Base-by-base conservation (phyloP, 768 basidiomycete genomes). In the Podaxis sp. region DNA sequence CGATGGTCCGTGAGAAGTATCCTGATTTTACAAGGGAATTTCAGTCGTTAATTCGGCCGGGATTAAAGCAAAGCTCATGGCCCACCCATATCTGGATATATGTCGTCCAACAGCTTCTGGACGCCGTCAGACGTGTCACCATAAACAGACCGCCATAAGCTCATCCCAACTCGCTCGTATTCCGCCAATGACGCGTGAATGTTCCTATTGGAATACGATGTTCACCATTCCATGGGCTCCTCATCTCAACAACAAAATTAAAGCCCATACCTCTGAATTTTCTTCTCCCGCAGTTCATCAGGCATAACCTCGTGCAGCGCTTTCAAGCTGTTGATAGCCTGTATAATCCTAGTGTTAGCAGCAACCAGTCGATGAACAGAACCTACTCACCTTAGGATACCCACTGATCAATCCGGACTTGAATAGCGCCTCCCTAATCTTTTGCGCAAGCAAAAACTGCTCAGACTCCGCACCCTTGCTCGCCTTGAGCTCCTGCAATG, bases 61-160 rank as follows among this genome's bases (percentile, higher is more conserved):
- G 44, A 46, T 36, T 26, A 26, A n/a, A 44, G 49, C 39, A 40
- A 52, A 56, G 19, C 51, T 15, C 17, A 12, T 54, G 28, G 68
- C 80, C 63, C 66, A 87, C 88, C 87, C 70, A 89, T 75, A 68
- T 90, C 88, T 0, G 88, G 87, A 70, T 87, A 87, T 30, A 83
- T 78, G 11, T 72, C 65, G 66, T 77, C 73, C 17, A 90, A 69
- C n/a, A 87, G 64, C 2, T 57, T 64, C 63, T 83, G 82, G 2
- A 87, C 82, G 2, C 69, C 49, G 28, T 76, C 71, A 6, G 86
- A 81, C 2, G 83, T 85, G 39, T 83, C 80, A 15, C 87, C 86
- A 64, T 90, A 89, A 15, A 84, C 76, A 4, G 75, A 70, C 24
- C 75, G 64, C 69, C 85, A 89, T 60, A 80, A 74, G 3, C 65